phyloP scores from a whole-genome alignment of 1,284 basidiomycete genomes.

The Austropuccinia psidii region DNA sequence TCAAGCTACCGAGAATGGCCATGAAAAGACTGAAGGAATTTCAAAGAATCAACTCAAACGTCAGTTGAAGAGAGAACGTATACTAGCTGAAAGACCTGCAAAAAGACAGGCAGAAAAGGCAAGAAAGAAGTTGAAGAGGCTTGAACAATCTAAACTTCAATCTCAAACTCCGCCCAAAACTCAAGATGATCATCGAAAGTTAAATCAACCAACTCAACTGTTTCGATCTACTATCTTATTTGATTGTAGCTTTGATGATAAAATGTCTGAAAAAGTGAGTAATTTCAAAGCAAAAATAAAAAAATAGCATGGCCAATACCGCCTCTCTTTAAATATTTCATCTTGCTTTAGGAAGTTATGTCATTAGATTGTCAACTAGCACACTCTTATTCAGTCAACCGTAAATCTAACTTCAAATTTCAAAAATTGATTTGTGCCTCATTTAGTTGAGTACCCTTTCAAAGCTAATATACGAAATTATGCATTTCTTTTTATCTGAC shows the following conservation, averaged over 20 bases:
- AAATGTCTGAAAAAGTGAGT: constrained; percentile 85
- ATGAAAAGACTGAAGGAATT: no score
- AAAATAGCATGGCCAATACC: not conserved
- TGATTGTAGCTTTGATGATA: constrained; percentile 87
- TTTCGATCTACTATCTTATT: constrained; percentile 73
- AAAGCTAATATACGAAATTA: not conserved
- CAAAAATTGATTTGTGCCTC: constrained; percentile 17
- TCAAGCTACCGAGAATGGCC: no score
- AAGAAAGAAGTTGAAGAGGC: constrained; percentile 10
- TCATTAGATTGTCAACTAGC: constrained; percentile 30
- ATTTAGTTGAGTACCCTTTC: not conserved
- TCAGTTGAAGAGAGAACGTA: not conserved
- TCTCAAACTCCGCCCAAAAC: not conserved
- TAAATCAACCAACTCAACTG: not conserved
- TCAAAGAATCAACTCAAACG: constrained; percentile 33
- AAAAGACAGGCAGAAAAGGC: constrained; percentile 16
- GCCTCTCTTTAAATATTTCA: not conserved
- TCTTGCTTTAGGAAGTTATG: constrained; percentile 20
- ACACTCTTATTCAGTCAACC: constrained; percentile 23
- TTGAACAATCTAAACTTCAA: not conserved
- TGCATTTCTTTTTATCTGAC: not conserved
- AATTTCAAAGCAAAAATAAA: not conserved
- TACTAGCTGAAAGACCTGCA: constrained; percentile 2
- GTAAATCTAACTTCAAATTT: constrained; percentile 3
- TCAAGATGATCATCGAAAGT: not conserved